Conservation (phyloP, 768 basidiomycete species). For the Heimioporus sp. region DNA sequence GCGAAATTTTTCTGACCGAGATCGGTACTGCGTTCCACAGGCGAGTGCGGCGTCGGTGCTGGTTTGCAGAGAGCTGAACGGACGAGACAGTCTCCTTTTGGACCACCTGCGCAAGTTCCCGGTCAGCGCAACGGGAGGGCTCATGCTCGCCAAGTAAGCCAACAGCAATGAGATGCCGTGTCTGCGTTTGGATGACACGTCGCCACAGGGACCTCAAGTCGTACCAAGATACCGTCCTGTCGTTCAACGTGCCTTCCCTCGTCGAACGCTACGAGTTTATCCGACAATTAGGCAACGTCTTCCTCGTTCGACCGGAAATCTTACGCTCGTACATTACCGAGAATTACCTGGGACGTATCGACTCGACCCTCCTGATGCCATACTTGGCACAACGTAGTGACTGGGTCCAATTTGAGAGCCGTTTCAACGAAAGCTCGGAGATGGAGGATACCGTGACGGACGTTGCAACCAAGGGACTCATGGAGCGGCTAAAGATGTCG, state of each 20-base stretch:
- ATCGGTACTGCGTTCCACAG: slow-evolving; percentile 93
- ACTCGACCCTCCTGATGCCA: slow-evolving; percentile 80
- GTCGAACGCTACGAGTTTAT: slow-evolving; percentile 98
- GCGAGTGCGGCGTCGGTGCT: slow-evolving; percentile 33
- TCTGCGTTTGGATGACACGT: not conserved
- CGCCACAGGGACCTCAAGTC: slow-evolving; percentile 83
- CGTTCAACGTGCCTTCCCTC: slow-evolving; percentile 80
- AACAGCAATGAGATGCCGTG: not conserved
- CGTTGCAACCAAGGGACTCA: slow-evolving; percentile 44
- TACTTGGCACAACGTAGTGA: slow-evolving; percentile 90
- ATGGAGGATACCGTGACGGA: slow-evolving; percentile 40
- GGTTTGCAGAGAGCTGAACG: slow-evolving; percentile 8
- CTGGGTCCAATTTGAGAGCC: slow-evolving; percentile 83
- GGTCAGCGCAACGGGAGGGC: slow-evolving; percentile 92
- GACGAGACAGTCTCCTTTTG: slow-evolving; percentile 64
- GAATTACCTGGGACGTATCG: slow-evolving; percentile 90
- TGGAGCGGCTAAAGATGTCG: slow-evolving; percentile 60
- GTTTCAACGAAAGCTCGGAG: slow-evolving; percentile 62
- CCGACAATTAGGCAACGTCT: slow-evolving; percentile 94
- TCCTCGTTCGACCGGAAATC: slow-evolving; percentile 94
- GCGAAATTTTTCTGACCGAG: slow-evolving; percentile 89
- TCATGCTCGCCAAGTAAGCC: slow-evolving; percentile 95
- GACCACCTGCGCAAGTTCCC: slow-evolving; percentile 97
- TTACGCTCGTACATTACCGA: slow-evolving; percentile 95
- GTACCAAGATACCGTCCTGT: slow-evolving; percentile 87